Evolutionary conservation across 202 grass and related monocot species (phyloP), one percentile per base, ranked within the genome.

Genomic region (Schoenoplectus triqueter): DNA sequence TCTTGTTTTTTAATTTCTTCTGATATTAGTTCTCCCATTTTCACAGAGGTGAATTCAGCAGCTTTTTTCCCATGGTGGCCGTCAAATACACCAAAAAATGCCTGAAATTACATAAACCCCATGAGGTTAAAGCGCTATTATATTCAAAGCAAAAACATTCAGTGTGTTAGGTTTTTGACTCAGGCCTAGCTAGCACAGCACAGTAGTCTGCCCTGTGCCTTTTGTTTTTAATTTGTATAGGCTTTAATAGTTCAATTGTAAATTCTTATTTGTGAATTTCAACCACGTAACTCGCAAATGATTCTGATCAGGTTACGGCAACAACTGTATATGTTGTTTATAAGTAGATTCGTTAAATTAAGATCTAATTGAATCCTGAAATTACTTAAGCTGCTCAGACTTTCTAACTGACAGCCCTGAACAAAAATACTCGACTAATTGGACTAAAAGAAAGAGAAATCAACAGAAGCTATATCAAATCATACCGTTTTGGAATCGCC

Each of bases 1-100:
- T 54, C 66, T 7, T 79, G 45, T 31, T 87, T 91, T 49, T 45
- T 61, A n/a, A 96, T 68, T 85, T 92, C 88, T 66, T 90, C 87
- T 7, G 71, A 87, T 75, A 99, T 85, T 72, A 92, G 89, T 49
- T 89, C 82, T 3, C 92, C 90, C 88, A 99, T 90, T 78, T 96
- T 96, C 50, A 89, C 82, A 1, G 97, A 91, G 71, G 90, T 89
- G 63, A 99, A 99, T 81, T 99, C 93, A 0, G 97, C 93, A 0
- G 97, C 97, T 86, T 42, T 81, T 73, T 96, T 96, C 11, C 97
- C 97, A 2, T 87, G 90, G 85, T 99, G 97, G 1, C 97, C 97
- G 59, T 99, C 97, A 44, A 99, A 96, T 39, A 99, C 90, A 21
- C 90, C 97, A 63, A 96, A 99, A n/a, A 99, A 86, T 19, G 97